These are phyloP conservation scores for Larix kaempferi DNA, from an alignment of 75 land plant genomes.

Conservation along the genomic window DNA sequence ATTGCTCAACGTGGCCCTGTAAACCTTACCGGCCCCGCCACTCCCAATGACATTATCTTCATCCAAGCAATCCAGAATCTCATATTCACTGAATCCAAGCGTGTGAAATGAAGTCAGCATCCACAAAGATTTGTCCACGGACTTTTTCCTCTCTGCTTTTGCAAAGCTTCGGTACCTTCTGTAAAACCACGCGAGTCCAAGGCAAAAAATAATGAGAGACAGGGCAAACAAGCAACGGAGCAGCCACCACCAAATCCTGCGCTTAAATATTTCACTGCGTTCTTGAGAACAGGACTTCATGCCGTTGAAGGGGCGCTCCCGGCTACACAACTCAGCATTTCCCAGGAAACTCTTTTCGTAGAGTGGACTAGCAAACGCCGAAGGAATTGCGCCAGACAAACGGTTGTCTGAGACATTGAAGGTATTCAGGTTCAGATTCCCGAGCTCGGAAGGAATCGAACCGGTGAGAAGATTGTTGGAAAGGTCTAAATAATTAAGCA, in stretches of 20 bases:
- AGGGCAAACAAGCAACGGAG: conserved; percentile 27
- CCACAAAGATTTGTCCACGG: conserved; percentile 26
- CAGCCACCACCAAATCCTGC: conserved; percentile 22
- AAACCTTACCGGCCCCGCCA: conserved; percentile 85
- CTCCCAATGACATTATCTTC: conserved; percentile 64
- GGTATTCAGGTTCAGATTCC: conserved; percentile 48
- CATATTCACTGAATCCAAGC: conserved; percentile 33
- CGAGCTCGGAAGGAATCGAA: conserved; percentile 43
- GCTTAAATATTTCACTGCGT: neutral
- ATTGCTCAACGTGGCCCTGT: conserved; percentile 66
- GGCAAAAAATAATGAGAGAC: conserved; percentile 35
- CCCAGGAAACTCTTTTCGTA: conserved; percentile 54
- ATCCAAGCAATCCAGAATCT: conserved; percentile 49
- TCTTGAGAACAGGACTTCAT: neutral
- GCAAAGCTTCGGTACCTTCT: conserved; percentile 34
- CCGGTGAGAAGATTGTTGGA: conserved; percentile 51
- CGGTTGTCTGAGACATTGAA: conserved; percentile 72
- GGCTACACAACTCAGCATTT: conserved; percentile 57
- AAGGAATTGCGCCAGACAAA: conserved; percentile 58
- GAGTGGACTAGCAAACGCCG: conserved; percentile 20
- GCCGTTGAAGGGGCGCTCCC: neutral
- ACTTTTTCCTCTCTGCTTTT: conserved; percentile 22
- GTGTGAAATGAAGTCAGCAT: conserved; percentile 57
- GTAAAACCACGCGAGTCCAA: conserved; percentile 38
- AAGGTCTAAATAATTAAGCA: conserved; percentile 51